phyloP scores from a whole-genome alignment of 2,329 filamentous ascomycete species.

The Aspergillus neoniger region DNA sequence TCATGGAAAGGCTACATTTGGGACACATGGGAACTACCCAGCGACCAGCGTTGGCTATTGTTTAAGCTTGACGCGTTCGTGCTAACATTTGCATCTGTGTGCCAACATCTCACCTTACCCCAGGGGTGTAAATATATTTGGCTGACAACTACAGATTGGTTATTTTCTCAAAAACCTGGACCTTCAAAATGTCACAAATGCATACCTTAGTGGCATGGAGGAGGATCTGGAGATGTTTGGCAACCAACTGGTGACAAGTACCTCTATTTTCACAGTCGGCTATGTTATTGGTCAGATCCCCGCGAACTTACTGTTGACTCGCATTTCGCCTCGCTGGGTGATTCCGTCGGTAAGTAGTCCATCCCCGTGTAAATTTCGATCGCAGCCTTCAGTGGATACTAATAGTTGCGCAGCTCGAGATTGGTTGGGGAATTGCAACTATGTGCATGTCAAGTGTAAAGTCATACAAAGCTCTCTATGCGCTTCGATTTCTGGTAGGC shows the following conservation, averaged over 20 bases:
- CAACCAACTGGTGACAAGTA: conserved; percentile 41
- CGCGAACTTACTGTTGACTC: conserved; percentile 48
- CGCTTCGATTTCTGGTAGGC: conserved; percentile 30
- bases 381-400: not conserved
- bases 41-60: conserved; percentile 28
- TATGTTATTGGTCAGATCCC: conserved; percentile 50
- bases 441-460: conserved; percentile 27
- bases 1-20: conserved; percentile 28
- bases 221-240: conserved; percentile 40
- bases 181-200: conserved; percentile 47
- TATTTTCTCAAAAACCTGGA: conserved; percentile 41
- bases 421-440: conserved; percentile 33
- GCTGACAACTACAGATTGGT: conserved; percentile 17
- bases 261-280: conserved; percentile 48
- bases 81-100: conserved; percentile 27
- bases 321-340: conserved; percentile 48
- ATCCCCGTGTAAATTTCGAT: not conserved
- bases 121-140: not conserved
- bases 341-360: conserved; percentile 31
- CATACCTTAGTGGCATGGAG: conserved; percentile 42
- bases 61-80: conserved; percentile 34
- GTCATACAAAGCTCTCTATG: conserved; percentile 26
- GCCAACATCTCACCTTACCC: not conserved
- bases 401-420: conserved; percentile 23
- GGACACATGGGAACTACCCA: conserved; percentile 27